Conservation (phyloP, 2,329 filamentous ascomycete genomes). For the Arthroderma uncinatum region DNA sequence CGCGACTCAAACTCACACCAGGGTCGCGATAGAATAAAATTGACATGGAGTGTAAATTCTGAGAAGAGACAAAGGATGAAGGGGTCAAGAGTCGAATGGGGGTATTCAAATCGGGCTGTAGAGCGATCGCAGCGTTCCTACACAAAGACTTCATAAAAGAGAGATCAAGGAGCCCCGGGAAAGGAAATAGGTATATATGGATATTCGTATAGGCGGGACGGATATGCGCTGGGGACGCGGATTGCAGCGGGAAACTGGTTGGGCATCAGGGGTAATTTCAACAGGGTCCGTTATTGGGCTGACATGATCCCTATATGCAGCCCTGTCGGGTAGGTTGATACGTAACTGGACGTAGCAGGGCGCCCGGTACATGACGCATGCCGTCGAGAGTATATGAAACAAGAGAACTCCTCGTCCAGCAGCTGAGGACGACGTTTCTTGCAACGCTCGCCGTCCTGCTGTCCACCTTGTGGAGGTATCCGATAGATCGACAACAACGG, state of each 20-base stretch:
- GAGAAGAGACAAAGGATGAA: background rate
- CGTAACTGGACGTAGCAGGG: constrained; percentile 1
- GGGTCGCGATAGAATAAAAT: constrained; percentile 5
- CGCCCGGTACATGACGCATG: background rate
- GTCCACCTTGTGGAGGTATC: background rate
- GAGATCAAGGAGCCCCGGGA: background rate
- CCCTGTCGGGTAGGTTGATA: background rate
- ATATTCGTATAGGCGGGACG: background rate
- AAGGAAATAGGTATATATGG: background rate
- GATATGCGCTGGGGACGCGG: background rate
- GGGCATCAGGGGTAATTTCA: constrained; percentile 4
- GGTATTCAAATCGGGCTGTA: background rate
- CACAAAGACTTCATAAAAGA: background rate
- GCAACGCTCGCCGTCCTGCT: background rate
- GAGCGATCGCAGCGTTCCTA: background rate
- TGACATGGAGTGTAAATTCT: background rate
- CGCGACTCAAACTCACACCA: constrained; percentile 13
- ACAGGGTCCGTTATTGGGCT: background rate
- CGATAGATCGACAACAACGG: background rate
- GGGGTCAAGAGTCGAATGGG: background rate
- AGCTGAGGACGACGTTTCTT: background rate
- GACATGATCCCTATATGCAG: background rate
- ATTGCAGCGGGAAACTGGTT: constrained; percentile 3
- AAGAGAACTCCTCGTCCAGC: background rate
- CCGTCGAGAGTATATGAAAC: background rate